Base-by-base conservation (phyloP, 208 protist genomes). In the Lotmaria passim region DNA sequence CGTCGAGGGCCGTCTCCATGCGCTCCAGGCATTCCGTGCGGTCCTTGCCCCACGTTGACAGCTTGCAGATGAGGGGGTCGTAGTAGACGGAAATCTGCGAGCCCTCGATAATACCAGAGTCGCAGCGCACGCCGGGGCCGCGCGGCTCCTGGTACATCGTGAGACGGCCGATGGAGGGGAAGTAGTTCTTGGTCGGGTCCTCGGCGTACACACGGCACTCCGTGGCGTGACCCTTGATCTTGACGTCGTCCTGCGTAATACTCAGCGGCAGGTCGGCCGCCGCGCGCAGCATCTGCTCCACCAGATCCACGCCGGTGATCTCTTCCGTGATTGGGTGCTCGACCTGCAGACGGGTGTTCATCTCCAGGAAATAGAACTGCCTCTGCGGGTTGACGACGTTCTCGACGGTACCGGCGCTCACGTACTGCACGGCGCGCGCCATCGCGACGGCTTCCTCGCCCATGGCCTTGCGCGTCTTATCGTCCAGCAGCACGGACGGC, bases 291-390 rank as follows among this genome's bases (percentile, higher is more conserved):
- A 98, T 97, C 73, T 93, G 85, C 66, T 98, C 87, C 7, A 99
- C 98, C 0, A 99, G 89, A 81, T 99, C 98, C 31, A 93, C 57
- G 56, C 87, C 83, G 24, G 76, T 87, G 26, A 96, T 79, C 83
- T 96, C 83, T 82, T 99, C 98, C 19, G 98, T 99, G 47, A 99
- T 93, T 17, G 97, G 96, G 81, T 99, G 91, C 70, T 97, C 93
- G 44, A 96, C 93, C 84, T 99, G 98, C 31, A 99, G 87, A 51
- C 98, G 85, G 14, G 98, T 99, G 79, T 99, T 99, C 97, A 99
- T 99, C 77, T 99, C 98, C 75, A 99, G 93, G 66, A 99, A 99
- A 85, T 94, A 99, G 89, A 99, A 99, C 21, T 91, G 73, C 5
- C 28, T 78, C 48, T 91, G 50, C n/a, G 83, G 73, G 69, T 99